phyloP scores from a whole-genome alignment of 2,329 filamentous ascomycete genomes.

The Diaporthe caulivora region DNA sequence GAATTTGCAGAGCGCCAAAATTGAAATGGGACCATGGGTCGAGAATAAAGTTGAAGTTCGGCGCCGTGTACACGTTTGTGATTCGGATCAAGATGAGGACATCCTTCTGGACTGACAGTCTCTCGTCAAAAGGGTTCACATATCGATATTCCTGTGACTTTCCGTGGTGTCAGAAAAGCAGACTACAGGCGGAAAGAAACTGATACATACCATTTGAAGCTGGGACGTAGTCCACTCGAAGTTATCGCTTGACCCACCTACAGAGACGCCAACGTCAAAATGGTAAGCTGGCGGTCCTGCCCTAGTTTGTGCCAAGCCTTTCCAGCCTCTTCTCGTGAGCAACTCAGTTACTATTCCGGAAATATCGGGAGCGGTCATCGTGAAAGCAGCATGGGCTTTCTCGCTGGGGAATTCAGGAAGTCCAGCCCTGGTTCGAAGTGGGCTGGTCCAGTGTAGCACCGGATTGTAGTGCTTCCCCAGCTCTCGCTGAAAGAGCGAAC shows the following conservation, averaged over 20 bases:
- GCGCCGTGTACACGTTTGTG: background rate
- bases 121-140: no score
- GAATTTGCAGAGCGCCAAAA: background rate
- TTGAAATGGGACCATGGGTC: background rate
- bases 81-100: background rate
- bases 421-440: background rate
- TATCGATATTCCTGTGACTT: background rate
- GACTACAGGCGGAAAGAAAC: no score
- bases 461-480: background rate
- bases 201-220: background rate
- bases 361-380: background rate
- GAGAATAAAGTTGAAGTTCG: background rate
- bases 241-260: background rate
- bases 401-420: background rate
- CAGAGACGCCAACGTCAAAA: background rate
- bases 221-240: background rate
- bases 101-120: background rate
- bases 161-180: background rate
- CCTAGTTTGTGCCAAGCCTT: background rate
- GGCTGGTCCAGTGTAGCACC: background rate
- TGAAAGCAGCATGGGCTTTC: background rate
- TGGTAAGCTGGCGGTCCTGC: background rate
- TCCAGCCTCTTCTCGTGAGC: no score
- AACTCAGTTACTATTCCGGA: background rate
- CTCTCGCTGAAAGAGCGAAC: background rate